phyloP scores from a whole-genome alignment of 1,139 yeast species.

The Wickerhamomyces sp. region DNA sequence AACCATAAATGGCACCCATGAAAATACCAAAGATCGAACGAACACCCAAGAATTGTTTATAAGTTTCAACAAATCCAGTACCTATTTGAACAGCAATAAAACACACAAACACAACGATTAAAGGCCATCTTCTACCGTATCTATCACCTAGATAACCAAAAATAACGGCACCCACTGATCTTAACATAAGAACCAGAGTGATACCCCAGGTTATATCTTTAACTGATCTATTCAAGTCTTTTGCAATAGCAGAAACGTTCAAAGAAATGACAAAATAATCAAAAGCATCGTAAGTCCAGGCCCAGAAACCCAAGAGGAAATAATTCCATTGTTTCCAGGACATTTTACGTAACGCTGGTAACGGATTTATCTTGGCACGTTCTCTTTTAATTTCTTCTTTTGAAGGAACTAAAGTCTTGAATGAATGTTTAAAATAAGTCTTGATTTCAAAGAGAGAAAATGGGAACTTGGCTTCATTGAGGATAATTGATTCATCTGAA shows the following conservation, averaged over 20 bases:
- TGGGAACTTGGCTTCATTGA: conserved; percentile 1
- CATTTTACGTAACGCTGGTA: conserved; percentile 45
- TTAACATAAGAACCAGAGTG: conserved; percentile 71
- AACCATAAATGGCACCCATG: conserved; percentile 71
- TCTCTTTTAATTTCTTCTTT: conserved; percentile 26
- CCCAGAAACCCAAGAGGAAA: conserved; percentile 56
- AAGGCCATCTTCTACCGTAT: conserved; percentile 73
- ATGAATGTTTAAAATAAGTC: conserved; percentile 35
- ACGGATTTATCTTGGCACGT: conserved; percentile 42
- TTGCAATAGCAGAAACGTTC: conserved; percentile 53
- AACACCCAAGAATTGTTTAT: conserved; percentile 62
- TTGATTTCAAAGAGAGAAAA: conserved; percentile 19
- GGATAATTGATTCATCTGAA: not conserved
- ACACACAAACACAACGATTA: conserved; percentile 46
- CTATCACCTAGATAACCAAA: conserved; percentile 66
- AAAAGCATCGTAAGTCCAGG: conserved; percentile 79
- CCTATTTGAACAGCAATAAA: conserved; percentile 64
- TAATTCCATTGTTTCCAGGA: conserved; percentile 54
- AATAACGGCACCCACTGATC: conserved; percentile 72
- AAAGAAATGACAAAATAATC: conserved; percentile 71
- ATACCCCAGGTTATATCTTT: conserved; percentile 74
- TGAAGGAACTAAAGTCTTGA: conserved; percentile 41
- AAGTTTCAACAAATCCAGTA: conserved; percentile 65
- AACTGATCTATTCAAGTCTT: conserved; percentile 42
- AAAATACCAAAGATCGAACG: conserved; percentile 64